Evolutionary conservation across 345 rosid genomes (phyloP).

Genomic region (Ailanthus altissimus): DNA sequence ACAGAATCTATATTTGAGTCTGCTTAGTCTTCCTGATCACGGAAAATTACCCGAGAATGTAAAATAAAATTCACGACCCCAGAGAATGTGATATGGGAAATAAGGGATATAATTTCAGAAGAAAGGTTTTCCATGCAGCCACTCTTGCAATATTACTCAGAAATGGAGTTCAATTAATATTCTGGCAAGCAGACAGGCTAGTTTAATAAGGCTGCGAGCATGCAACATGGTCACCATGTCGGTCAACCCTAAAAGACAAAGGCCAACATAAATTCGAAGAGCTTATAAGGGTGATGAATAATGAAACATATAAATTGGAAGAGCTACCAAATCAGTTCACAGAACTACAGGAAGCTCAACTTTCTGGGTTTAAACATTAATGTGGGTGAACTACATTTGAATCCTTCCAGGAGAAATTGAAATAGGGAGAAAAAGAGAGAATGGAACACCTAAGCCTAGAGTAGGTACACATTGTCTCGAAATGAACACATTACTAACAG

Average conservation of each 20-base stretch:
- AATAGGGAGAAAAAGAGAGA: background rate
- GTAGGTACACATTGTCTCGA: constrained; percentile 28
- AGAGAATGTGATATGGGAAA: background rate
- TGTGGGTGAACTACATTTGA: constrained; percentile 9
- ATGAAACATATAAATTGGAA: background rate
- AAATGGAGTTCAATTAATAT: background rate
- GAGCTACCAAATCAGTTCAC: background rate
- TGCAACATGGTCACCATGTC: too few relatives aligned
- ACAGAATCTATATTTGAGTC: background rate
- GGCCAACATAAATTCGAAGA: too few relatives aligned
- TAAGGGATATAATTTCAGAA: background rate
- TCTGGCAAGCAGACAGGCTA: background rate
- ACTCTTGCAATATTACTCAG: background rate
- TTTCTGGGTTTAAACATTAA: constrained; percentile 5
- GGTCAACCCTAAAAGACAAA: too few relatives aligned
- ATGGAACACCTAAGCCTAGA: constrained; percentile 13
- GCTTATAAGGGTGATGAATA: too few relatives aligned
- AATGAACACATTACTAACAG: constrained; percentile 29
- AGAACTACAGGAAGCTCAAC: constrained; percentile 5
- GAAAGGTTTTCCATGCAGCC: background rate
- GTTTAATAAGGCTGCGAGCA: too few relatives aligned
- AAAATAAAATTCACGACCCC: background rate
- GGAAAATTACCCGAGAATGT: background rate
- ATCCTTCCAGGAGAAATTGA: constrained; percentile 1
- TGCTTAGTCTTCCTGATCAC: too few relatives aligned